phyloP scores from a whole-genome alignment of 2,329 filamentous ascomycete genomes.

The Alternaria viburni region DNA sequence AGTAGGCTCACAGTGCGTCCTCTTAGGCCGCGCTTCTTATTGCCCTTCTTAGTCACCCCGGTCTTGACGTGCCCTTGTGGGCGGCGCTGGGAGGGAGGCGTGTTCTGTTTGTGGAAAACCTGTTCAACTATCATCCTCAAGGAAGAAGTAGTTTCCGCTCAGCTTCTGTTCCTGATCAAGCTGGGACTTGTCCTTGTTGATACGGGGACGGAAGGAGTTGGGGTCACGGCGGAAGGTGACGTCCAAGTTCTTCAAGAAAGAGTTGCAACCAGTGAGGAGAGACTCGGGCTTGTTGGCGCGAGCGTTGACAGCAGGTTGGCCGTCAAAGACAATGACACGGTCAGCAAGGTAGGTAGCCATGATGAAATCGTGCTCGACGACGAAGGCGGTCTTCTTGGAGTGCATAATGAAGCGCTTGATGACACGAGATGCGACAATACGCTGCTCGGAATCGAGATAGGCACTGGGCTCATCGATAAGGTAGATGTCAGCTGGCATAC shows the following conservation, averaged over 20 bases:
- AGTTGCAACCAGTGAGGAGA: slow-evolving; percentile 93
- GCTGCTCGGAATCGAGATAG: slow-evolving; percentile 98
- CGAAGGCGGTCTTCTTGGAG: slow-evolving; percentile 98
- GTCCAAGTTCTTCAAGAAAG: slow-evolving; percentile 93
- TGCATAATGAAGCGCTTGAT: slow-evolving; percentile 99
- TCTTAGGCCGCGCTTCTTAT: slow-evolving; percentile 43
- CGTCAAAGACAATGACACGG: slow-evolving; percentile 98
- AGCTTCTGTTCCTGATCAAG: slow-evolving; percentile 98
- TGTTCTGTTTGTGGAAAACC: slow-evolving; percentile 60
- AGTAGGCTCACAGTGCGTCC: slow-evolving; percentile 43
- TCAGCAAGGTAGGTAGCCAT: slow-evolving; percentile 87
- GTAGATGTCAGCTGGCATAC: slow-evolving; percentile 96
- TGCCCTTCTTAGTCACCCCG: slow-evolving; percentile 46
- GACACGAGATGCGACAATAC: slow-evolving; percentile 94
- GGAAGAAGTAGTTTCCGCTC: slow-evolving; percentile 95
- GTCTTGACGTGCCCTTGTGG: slow-evolving; percentile 51
- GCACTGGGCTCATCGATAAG: slow-evolving; percentile 87
- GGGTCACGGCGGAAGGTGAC: slow-evolving; percentile 99
- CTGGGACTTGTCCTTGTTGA: slow-evolving; percentile 97
- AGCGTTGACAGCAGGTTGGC: slow-evolving; percentile 84
- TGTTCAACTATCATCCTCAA: slow-evolving; percentile 83
- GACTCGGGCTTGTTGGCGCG: slow-evolving; percentile 91
- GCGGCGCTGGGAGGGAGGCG: slow-evolving; percentile 41
- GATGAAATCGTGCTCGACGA: slow-evolving; percentile 99
- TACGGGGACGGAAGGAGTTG: slow-evolving; percentile 92